phyloP scores from a whole-genome alignment of 2,329 filamentous ascomycete species.

The Dothidotthia symphoricarpi region DNA sequence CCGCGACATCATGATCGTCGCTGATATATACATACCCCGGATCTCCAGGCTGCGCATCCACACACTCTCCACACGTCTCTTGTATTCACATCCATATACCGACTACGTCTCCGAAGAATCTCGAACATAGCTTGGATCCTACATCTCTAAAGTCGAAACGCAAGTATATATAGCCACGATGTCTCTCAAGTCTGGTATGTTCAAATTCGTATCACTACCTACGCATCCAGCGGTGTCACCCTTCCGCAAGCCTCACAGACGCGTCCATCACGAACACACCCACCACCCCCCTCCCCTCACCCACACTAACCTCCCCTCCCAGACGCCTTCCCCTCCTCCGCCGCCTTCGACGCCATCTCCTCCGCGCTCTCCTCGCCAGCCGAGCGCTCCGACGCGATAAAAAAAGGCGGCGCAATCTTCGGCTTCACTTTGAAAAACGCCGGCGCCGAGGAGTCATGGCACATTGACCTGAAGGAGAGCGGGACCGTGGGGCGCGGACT shows the following conservation, averaged over 20 bases:
- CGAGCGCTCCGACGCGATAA: conserved; percentile 77
- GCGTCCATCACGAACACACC: no score
- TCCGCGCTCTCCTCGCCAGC: conserved; percentile 65
- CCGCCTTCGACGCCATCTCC: conserved; percentile 87
- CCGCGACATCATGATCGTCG: neutral
- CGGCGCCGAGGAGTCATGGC: conserved; percentile 81
- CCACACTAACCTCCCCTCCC: conserved; percentile 1
- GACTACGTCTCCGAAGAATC: no score
- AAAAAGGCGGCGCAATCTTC: conserved; percentile 87
- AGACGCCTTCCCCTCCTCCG: conserved; percentile 79
- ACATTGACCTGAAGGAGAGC: conserved; percentile 91
- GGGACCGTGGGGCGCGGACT: conserved; percentile 77
- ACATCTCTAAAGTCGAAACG: no score
- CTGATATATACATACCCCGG: no score
- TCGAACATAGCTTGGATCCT: no score
- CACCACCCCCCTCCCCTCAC: no score
- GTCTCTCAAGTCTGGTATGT: conserved; percentile 22
- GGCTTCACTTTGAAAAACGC: conserved; percentile 91
- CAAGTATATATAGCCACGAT: conserved; percentile 10
- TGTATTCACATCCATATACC: no score
- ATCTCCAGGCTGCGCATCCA: no score
- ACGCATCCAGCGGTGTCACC: no score
- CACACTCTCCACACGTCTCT: no score
- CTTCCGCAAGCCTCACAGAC: no score
- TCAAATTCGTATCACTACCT: no score